Conservation (phyloP, 208 protist species). For the Strigomonas culicis region DNA sequence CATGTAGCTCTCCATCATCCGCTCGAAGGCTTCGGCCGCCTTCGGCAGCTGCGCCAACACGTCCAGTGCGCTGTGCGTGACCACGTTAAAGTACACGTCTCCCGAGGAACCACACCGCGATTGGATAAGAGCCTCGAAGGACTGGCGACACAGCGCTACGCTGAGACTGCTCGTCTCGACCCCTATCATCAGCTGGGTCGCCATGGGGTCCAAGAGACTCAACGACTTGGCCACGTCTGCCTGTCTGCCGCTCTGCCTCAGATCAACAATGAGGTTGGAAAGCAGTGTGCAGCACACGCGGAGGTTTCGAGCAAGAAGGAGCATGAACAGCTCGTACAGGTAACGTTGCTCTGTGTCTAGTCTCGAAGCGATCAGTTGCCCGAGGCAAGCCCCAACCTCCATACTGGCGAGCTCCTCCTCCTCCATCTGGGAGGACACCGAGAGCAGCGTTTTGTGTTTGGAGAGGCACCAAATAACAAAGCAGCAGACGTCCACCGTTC, state of each 20-base stretch:
- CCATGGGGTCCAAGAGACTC: no score
- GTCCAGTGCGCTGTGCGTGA: slow-evolving; percentile 37
- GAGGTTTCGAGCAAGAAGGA: no score
- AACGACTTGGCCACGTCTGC: no score
- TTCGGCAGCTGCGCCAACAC: slow-evolving; percentile 25
- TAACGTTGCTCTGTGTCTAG: no score
- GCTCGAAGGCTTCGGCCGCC: slow-evolving; percentile 51
- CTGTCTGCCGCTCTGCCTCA: no score
- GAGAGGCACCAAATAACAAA: slow-evolving; percentile 48
- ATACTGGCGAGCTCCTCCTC: background rate
- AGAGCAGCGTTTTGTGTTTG: background rate
- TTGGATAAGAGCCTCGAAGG: background rate
- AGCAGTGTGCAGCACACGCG: no score
- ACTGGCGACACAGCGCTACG: background rate
- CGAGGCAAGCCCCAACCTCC: no score
- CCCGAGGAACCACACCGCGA: background rate
- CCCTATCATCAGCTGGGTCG: background rate
- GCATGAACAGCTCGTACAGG: no score
- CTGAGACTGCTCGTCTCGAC: background rate
- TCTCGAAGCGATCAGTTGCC: no score
- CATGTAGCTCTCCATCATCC: slow-evolving; percentile 77
- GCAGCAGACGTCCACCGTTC: no score
- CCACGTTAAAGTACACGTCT: slow-evolving; percentile 60
- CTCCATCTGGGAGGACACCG: background rate
- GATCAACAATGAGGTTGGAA: no score